Percentiles rank a stretch among this genome's conserved stretches.
phyloP scores from a whole-genome alignment of 306 rosid genomes.

The Fragaria iinumae region DNA sequence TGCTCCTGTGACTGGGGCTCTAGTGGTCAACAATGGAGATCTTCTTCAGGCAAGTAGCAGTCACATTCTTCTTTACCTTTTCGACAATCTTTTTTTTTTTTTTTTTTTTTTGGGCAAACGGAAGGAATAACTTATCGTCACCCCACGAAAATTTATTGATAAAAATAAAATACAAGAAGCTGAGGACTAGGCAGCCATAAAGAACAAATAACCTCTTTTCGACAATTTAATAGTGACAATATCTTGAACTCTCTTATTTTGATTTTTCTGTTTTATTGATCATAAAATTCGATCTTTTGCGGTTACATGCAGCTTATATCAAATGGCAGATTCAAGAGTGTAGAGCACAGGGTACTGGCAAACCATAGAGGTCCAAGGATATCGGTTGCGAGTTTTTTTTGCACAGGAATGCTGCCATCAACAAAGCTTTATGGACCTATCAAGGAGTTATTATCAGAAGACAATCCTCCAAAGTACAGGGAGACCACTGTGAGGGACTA shows the following conservation, averaged over 20 bases:
- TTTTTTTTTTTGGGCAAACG: no score
- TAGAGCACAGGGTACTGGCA: slow-evolving; percentile 34
- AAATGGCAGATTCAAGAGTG: slow-evolving; percentile 45
- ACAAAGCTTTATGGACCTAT: slow-evolving; percentile 9
- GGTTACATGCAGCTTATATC: slow-evolving; percentile 20
- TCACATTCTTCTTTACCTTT: not conserved
- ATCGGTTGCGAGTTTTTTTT: not conserved
- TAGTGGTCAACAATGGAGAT: no score
- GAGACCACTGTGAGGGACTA: slow-evolving; percentile 3
- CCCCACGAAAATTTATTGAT: no score
- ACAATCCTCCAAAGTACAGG: slow-evolving; percentile 17
- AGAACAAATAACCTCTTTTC: no score
- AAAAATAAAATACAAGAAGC: no score
- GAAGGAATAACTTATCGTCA: no score
- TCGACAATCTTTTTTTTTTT: no score
- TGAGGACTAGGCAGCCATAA: no score
- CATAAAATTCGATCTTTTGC: not conserved
- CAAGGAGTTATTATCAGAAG: slow-evolving; percentile 12
- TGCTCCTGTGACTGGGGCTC: slow-evolving; percentile 15
- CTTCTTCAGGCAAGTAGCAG: slow-evolving; percentile 18
- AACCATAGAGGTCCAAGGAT: slow-evolving; percentile 11
- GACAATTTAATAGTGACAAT: not conserved
- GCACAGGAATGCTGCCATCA: slow-evolving; percentile 1
- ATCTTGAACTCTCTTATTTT: not conserved
- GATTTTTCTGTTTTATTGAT: not conserved